Evolutionary conservation across 1,139 yeast species (phyloP), one percentile per base, ranked within the genome.

Genomic region (Barnettozyma hawaiiensis): DNA sequence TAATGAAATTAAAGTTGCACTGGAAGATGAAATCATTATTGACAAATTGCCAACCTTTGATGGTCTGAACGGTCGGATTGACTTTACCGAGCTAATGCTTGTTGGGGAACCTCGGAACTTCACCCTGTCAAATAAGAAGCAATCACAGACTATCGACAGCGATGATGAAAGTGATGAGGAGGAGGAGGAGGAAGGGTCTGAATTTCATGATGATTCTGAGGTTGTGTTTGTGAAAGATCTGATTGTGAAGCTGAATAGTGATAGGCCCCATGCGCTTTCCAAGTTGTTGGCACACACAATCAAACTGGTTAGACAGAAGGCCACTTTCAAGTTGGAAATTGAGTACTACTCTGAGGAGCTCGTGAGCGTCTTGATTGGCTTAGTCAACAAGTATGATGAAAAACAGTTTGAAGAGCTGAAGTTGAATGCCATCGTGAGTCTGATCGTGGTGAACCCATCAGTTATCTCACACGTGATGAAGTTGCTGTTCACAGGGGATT

Each of bases 401-500:
- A 48, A 59, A 0, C 63, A 70, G n/a, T 82, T 82, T 56, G 85
- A 81, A 45, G 68, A 73, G 11, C 63, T 74, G 63, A 73, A 75
- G 47, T 62, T 83, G 11, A 75, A 76, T 44, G 70, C 78, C 24
- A 52, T 82, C 51, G 75, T 82, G 10, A 71, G 86, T 9, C 64
- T 81, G 1, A 58, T 81, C 23, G 76, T 71, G 1, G 63, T 75
- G 2, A 66, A 66, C 45, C 81, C 83, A 2, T 37, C 49, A 5
- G 53, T 73, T 2, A 53, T 68, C 1, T 43, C 60, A 0, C 69
- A 66, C 40, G 48, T 78, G 3, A 61, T 73, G 40, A 57, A 67
- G 23, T 58, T 76, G 16, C 62, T 83, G 15, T 64, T 78, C 24
- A 66, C 70, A 0, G 82, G 84, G 0, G 92, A 84, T 54, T 73